Percentiles rank a stretch among this genome's conserved stretches.
Evolutionary conservation across 805 yeast species (phyloP).

Genomic region (Jamesozyma spencerorum): DNA sequence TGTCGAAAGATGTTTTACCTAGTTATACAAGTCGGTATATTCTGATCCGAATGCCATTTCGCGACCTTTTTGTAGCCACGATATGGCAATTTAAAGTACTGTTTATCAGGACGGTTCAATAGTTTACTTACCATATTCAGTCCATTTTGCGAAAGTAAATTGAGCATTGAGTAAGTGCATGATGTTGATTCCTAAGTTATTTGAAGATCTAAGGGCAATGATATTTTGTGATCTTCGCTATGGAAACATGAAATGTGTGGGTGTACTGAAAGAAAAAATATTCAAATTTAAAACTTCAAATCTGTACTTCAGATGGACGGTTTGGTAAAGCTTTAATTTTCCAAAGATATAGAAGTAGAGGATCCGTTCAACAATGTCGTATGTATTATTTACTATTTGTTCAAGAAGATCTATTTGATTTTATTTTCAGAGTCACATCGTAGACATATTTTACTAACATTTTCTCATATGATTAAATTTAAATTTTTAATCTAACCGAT

Average conservation of each 20-base stretch:
- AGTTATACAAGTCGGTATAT: neutral
- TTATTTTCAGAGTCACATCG: too few relatives aligned
- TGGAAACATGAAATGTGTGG: neutral
- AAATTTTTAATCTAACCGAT: neutral
- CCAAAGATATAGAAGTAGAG: too few relatives aligned
- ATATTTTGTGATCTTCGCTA: too few relatives aligned
- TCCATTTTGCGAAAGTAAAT: constrained; percentile 59
- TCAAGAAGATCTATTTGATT: too few relatives aligned
- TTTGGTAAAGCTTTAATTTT: too few relatives aligned
- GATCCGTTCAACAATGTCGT: neutral
- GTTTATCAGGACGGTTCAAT: constrained; percentile 60
- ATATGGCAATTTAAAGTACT: constrained; percentile 57
- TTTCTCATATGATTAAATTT: neutral
- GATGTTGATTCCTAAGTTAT: constrained; percentile 42
- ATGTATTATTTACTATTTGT: neutral
- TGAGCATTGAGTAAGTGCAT: constrained; percentile 57
- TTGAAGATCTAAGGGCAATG: constrained; percentile 36
- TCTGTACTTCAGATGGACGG: too few relatives aligned
- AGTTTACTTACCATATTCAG: constrained; percentile 51
- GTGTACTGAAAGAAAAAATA: neutral
- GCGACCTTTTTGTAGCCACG: constrained; percentile 68
- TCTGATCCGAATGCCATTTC: constrained; percentile 62
- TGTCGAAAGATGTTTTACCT: too few relatives aligned
- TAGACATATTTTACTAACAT: neutral
- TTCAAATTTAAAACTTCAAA: too few relatives aligned